Evolutionary conservation across 2,329 filamentous ascomycete species (phyloP).

Genomic region (Verruconis gallopava): DNA sequence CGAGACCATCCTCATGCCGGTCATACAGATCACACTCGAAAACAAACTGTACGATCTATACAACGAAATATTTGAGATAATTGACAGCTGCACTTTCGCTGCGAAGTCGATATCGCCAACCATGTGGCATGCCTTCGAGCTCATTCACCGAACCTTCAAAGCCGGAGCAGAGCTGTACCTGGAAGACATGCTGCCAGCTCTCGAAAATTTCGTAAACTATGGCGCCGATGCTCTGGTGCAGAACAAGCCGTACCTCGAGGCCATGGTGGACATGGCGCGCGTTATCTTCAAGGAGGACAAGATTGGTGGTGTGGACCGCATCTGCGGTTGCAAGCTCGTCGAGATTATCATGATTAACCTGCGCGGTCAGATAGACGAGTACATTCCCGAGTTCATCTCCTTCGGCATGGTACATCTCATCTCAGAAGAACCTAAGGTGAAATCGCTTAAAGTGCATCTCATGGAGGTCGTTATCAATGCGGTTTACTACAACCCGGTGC

Average conservation of each 20-base stretch:
- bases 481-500: conserved; percentile 88
- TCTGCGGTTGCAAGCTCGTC: conserved; percentile 93
- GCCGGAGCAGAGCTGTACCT: conserved; percentile 92
- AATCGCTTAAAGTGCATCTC: conserved; percentile 86
- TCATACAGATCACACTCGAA: conserved; percentile 89
- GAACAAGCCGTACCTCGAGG: conserved; percentile 75
- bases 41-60: conserved; percentile 97
- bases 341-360: conserved; percentile 96
- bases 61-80: conserved; percentile 97
- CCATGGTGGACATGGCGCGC: conserved; percentile 84
- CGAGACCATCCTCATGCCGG: conserved; percentile 91
- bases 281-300: conserved; percentile 91
- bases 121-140: conserved; percentile 98
- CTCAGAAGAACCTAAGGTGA: conserved; percentile 67
- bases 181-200: conserved; percentile 94
- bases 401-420: conserved; percentile 77
- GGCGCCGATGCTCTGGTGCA: conserved; percentile 68
- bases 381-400: conserved; percentile 75
- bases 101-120: conserved; percentile 89
- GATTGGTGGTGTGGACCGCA: conserved; percentile 84
- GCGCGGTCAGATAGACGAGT: conserved; percentile 74
- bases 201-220: conserved; percentile 97
- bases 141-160: conserved; percentile 95
- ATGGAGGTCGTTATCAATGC: conserved; percentile 99
- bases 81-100: conserved; percentile 97